Base-by-base conservation (phyloP, 2,329 filamentous ascomycete species). In the Beauveria australis region DNA sequence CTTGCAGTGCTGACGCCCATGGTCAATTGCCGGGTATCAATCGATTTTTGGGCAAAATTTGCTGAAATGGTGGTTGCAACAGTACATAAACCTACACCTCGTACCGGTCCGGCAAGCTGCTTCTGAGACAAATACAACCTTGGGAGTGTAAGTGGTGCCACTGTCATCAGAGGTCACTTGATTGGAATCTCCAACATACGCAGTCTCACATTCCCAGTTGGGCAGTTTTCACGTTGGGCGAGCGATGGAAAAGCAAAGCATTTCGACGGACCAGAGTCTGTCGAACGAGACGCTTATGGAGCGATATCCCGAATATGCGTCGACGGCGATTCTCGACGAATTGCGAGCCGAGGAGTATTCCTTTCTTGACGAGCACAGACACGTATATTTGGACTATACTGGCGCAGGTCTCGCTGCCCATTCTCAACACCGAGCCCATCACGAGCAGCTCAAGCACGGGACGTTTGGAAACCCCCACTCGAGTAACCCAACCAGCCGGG, bases 361-460 rank as follows among this genome's bases (percentile, higher is more conserved):
- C 28, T 73, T 72, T 41, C 70, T 77, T 19, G 73, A 76, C 63
- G 66, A 70, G 33, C 69, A 76, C 40, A 59, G 67, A 46, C 75
- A 77, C 44, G 64, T 74, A 3, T 77, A 77, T 54, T 68, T 77
- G 4, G 75, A 77, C 67, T 77, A 76, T 63, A 74, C 74, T 1
- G 75, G 75, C 14, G 66, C 74, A 0, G 71, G 74, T 0, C 70
- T 77, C 2, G 69, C 73, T 0, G 68, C 74, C 3, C 66, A 65
- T 1, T 56, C 68, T 1, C 75, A 77, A 63, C 62, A 70, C 52
- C 62, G 59, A 3, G 70, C 70, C 1, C 73, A 75, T 56, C 63
- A 67, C 8, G 61, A 63, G 22, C 73, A 74, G 0, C 64, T 75
- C 3, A 58, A 65, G 9, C 52, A 55, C n/a, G 64, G 63, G 2